Evolutionary conservation across 805 yeast genomes (phyloP).

Genomic region (Barnettozyma vustinii): DNA sequence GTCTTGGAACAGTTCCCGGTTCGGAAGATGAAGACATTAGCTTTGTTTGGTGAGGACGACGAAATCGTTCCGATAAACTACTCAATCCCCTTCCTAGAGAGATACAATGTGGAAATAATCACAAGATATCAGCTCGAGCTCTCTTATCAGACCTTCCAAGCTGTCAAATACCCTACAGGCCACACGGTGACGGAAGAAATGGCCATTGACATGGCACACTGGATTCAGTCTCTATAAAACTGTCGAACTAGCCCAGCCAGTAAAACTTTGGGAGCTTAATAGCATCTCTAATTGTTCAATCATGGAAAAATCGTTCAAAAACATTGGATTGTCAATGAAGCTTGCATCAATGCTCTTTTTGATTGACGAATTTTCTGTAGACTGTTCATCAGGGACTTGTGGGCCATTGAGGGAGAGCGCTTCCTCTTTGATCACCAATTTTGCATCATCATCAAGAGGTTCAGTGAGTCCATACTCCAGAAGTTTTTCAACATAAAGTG

Average conservation of each 20-base stretch:
- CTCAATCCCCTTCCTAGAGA: slow-evolving; percentile 13
- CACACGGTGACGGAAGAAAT: slow-evolving; percentile 19
- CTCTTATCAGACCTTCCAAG: slow-evolving; percentile 9
- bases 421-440: not conserved
- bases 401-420: not conserved
- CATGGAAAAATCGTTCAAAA: not conserved
- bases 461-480: not conserved
- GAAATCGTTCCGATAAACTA: slow-evolving; percentile 9
- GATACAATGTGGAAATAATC: not conserved
- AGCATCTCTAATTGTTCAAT: slow-evolving; percentile 6
- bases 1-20: slow-evolving; percentile 11
- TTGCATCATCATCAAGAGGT: not conserved
- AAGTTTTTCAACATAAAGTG: not conserved
- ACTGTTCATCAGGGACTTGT: not conserved
- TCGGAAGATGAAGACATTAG: slow-evolving; percentile 11
- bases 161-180: slow-evolving; percentile 12
- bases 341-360: not conserved
- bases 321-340: not conserved
- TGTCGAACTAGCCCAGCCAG: not conserved
- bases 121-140: slow-evolving; percentile 2
- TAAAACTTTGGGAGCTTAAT: slow-evolving; percentile 1
- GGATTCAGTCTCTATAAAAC: slow-evolving; percentile 13
- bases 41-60: slow-evolving; percentile 19
- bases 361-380: not conserved
- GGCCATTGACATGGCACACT: slow-evolving; percentile 14